Conservation (phyloP, 2,329 filamentous ascomycete species). For the Clonostachys rosea region DNA sequence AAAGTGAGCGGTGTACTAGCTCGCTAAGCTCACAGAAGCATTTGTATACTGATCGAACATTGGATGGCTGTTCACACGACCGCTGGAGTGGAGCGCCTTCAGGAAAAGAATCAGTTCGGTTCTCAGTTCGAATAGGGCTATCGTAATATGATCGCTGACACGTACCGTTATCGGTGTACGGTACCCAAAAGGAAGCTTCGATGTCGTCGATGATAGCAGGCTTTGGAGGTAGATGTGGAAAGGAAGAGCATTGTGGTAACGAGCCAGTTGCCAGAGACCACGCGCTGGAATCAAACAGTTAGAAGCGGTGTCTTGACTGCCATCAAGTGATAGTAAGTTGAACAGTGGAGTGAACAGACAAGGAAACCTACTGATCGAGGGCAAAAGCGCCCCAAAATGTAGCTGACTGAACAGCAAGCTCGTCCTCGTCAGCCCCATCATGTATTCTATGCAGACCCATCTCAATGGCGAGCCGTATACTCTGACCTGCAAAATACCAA, state of each 20-base stretch:
- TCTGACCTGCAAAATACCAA: conserved; percentile 69
- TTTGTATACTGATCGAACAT: conserved; percentile 64
- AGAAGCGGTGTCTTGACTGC: not conserved
- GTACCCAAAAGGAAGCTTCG: conserved; percentile 55
- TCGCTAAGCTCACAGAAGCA: conserved; percentile 70
- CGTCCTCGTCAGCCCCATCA: conserved; percentile 45
- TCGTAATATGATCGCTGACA: conserved; percentile 2
- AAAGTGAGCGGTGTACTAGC: conserved; percentile 67
- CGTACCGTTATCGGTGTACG: conserved; percentile 53
- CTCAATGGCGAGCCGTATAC: conserved; percentile 67
- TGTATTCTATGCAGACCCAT: conserved; percentile 60
- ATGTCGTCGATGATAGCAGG: conserved; percentile 56
- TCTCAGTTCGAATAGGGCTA: not conserved
- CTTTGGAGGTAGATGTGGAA: conserved; percentile 52
- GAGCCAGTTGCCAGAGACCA: conserved; percentile 63
- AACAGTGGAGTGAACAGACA: not conserved
- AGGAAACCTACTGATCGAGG: conserved; percentile 53
- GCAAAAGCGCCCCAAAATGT: conserved; percentile 61
- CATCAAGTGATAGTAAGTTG: not conserved
- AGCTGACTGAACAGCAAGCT: conserved; percentile 52
- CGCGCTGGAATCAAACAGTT: conserved; percentile 33
- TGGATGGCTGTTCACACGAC: conserved; percentile 58
- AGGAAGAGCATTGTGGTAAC: conserved; percentile 54
- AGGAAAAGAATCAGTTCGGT: too few relatives aligned
- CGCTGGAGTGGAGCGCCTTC: conserved; percentile 47